phyloP scores from a whole-genome alignment of 73 alveolate species.

The Paramecium primaurelia region DNA sequence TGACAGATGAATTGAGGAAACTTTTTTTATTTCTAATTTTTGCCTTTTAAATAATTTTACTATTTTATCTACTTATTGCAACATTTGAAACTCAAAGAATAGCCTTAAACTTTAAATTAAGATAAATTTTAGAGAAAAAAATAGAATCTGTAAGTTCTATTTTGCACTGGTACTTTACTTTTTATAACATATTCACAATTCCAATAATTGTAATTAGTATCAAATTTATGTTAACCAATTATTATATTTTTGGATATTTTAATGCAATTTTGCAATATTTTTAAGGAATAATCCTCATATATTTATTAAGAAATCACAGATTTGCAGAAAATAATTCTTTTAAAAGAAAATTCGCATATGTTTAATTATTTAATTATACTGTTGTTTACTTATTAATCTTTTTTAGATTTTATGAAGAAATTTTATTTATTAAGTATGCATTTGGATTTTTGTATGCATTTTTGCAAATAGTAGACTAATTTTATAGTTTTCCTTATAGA shows the following conservation, averaged over 20 bases:
- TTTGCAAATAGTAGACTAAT: neutral
- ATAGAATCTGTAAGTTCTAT: neutral
- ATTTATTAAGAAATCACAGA: conserved; percentile 20
- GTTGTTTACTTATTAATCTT: neutral
- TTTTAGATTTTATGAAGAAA: neutral
- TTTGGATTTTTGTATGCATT: neutral
- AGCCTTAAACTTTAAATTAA: neutral
- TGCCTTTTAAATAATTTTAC: neutral
- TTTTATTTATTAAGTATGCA: neutral
- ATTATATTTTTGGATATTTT: neutral
- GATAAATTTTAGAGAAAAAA: neutral
- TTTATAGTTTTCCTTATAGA: conserved; percentile 12
- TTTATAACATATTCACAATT: neutral
- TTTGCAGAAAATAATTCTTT: conserved; percentile 29
- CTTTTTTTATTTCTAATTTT: neutral
- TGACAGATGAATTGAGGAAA: neutral
- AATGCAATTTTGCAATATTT: neutral
- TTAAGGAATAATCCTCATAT: neutral
- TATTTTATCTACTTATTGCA: conserved; percentile 14
- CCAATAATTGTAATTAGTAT: neutral
- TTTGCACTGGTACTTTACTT: conserved; percentile 33
- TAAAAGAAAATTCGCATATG: conserved; percentile 15
- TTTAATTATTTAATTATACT: neutral
- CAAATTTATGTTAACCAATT: neutral
- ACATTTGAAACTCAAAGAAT: neutral